These are phyloP conservation scores for Diaporthe sp. DNA, from an alignment of 2,329 filamentous ascomycete species.

Conservation along the genomic window DNA sequence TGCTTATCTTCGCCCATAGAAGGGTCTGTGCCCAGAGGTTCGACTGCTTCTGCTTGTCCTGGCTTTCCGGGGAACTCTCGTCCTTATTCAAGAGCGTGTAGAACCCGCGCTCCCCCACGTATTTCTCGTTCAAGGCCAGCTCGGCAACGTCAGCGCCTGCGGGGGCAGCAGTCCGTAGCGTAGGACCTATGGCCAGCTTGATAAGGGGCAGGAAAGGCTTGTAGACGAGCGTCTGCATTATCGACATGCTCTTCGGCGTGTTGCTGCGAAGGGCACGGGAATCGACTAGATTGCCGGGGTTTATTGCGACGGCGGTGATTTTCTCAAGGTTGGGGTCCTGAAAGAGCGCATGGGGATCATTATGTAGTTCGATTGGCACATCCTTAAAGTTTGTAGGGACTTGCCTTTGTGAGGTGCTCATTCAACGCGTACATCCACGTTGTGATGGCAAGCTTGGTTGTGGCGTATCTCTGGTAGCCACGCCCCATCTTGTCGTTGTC, in stretches of 20 bases:
- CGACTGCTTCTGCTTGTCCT: neutral
- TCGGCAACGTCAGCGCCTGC: neutral
- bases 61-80: neutral
- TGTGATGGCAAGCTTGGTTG: neutral
- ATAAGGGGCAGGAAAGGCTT: neutral
- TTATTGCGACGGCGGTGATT: neutral
- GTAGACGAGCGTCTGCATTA: neutral
- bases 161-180: neutral
- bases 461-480: neutral
- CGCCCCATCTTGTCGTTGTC: constrained; percentile 3
- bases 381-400: too few relatives aligned
- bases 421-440: neutral
- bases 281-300: neutral
- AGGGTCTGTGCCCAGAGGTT: neutral
- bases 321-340: neutral
- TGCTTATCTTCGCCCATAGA: neutral
- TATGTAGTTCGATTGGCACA: too few relatives aligned
- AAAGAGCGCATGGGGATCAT: neutral
- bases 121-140: neutral
- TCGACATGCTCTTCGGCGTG: neutral
- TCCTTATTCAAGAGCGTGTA: neutral
- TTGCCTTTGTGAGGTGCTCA: neutral
- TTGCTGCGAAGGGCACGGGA: neutral
- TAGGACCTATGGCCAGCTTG: neutral
- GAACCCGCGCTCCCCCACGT: neutral